A percentile compares a stretch with the other conserved stretches of the same genome.
Conservation (phyloP, 2,329 filamentous ascomycete genomes). For the Plectosphaerella plurivora region DNA sequence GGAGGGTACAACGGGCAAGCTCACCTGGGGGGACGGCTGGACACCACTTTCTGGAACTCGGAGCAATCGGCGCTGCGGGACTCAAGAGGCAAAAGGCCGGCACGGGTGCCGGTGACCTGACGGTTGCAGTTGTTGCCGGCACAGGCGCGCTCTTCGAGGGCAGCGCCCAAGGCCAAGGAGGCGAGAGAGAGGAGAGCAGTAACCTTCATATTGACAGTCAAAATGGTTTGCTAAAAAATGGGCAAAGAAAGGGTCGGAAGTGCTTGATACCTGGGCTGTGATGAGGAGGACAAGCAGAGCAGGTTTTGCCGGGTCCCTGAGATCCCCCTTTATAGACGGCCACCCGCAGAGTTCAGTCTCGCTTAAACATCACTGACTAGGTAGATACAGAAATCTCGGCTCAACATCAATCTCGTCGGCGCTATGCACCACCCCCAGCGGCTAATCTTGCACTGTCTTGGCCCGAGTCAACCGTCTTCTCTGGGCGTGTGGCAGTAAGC, state of each 20-base stretch:
- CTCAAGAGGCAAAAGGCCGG: conserved; percentile 25
- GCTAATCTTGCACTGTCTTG: not conserved
- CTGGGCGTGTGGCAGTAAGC: not conserved
- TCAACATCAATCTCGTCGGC: not conserved
- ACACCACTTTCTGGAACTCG: conserved; percentile 25
- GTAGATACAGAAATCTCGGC: no score
- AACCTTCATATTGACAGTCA: conserved; percentile 34
- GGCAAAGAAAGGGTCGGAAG: no score
- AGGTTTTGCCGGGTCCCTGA: no score
- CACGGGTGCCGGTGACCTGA: conserved; percentile 37
- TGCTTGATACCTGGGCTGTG: no score
- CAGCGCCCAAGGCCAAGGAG: conserved; percentile 28
- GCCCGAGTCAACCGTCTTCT: not conserved
- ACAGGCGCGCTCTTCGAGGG: conserved; percentile 29
- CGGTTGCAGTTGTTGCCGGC: conserved; percentile 42
- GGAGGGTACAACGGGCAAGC: not conserved
- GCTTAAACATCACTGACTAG: not conserved
- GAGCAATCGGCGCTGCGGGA: conserved; percentile 32
- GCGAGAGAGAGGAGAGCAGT: conserved; percentile 30
- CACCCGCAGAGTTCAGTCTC: not conserved
- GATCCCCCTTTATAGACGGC: no score
- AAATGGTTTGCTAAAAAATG: not conserved
- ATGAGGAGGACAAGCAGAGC: no score
- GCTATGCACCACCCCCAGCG: not conserved
- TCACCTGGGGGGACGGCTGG: no score